These are phyloP conservation scores for Vitis hybrid DNA, from an alignment of 177 flowering plant genomes.

Conservation along the genomic window DNA sequence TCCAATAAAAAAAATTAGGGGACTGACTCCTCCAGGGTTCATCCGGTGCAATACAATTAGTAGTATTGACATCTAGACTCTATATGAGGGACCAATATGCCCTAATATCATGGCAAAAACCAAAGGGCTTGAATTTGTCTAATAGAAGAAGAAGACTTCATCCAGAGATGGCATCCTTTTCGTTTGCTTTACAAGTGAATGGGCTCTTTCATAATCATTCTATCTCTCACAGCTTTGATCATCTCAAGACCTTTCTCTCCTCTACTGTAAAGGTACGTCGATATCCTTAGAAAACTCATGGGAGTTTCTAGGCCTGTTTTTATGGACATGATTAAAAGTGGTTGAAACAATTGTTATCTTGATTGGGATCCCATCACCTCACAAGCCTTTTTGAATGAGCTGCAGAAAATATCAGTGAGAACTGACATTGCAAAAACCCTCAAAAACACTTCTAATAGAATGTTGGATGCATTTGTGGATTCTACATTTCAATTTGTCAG, in stretches of 20 bases:
- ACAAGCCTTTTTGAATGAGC: conserved; percentile 33
- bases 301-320: too few relatives aligned
- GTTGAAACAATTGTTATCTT: neutral
- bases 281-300: too few relatives aligned
- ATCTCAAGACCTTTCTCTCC: too few relatives aligned
- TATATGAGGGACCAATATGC: neutral
- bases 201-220: conserved; percentile 5
- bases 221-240: too few relatives aligned
- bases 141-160: too few relatives aligned
- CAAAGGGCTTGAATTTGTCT: too few relatives aligned
- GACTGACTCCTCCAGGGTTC: too few relatives aligned
- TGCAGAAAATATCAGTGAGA: conserved; percentile 28
- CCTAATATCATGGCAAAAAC: too few relatives aligned
- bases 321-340: neutral
- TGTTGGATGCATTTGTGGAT: conserved; percentile 34
- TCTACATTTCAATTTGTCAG: conserved; percentile 23
- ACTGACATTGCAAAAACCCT: conserved; percentile 25
- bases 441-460: conserved; percentile 8
- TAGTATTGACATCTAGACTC: too few relatives aligned
- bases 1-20: too few relatives aligned
- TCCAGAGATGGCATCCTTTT: conserved; percentile 3
- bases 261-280: too few relatives aligned
- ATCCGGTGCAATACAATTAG: too few relatives aligned
- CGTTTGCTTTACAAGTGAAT: conserved; percentile 8
- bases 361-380: neutral